Evolutionary conservation across 768 basidiomycete species (phyloP).

Genomic region (Boletus patriciae): DNA sequence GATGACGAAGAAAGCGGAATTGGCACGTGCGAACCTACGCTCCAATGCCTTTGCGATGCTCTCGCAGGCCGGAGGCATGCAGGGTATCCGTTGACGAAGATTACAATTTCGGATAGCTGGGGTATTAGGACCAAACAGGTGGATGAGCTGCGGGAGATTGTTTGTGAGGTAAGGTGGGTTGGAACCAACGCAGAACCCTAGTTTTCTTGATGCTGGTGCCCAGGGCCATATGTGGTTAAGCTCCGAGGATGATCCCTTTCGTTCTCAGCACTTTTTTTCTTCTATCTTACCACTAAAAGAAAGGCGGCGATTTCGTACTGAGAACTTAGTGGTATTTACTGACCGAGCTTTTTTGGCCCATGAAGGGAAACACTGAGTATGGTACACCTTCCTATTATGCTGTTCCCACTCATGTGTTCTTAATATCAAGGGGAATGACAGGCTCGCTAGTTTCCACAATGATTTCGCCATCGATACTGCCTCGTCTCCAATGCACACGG

Average conservation of each 20-base stretch:
- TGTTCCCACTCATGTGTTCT: too few relatives aligned
- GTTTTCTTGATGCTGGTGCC: too few relatives aligned
- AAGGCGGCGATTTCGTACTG: not conserved
- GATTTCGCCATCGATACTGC: too few relatives aligned
- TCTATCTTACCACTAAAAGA: not conserved
- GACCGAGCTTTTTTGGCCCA: too few relatives aligned
- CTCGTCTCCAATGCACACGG: too few relatives aligned
- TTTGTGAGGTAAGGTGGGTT: not conserved
- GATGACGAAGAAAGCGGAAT: not conserved
- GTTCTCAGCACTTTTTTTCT: not conserved
- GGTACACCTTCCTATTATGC: too few relatives aligned
- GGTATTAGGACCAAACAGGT: not conserved
- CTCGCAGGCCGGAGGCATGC: not conserved
- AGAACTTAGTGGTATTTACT: not conserved
- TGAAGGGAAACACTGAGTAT: too few relatives aligned
- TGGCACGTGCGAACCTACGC: not conserved
- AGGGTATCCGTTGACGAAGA: not conserved
- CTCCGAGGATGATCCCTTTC: not conserved
- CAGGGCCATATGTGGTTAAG: not conserved
- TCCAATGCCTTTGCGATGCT: conserved; percentile 1
- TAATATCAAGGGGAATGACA: too few relatives aligned
- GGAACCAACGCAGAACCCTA: not conserved
- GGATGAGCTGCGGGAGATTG: not conserved
- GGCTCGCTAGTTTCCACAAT: too few relatives aligned
- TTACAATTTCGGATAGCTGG: not conserved